phyloP scores from a whole-genome alignment of 2,329 filamentous ascomycete species.

The Aspergillus brunneoviolaceus region DNA sequence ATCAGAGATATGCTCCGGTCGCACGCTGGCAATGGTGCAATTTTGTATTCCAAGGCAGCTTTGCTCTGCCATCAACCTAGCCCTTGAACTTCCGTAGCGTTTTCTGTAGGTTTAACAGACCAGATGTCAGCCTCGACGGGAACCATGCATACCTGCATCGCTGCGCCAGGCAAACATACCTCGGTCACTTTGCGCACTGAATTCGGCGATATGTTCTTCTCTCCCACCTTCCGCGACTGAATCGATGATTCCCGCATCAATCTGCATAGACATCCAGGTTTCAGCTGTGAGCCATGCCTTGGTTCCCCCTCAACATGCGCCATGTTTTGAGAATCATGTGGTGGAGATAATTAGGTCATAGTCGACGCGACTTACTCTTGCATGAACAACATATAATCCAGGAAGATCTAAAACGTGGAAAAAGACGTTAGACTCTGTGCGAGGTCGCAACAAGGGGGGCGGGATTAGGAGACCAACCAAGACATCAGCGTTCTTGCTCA shows the following conservation, averaged over 20 bases:
- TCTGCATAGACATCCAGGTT: conserved; percentile 43
- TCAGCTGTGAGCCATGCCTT: not conserved
- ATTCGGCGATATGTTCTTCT: conserved; percentile 70
- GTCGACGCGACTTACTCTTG: conserved; percentile 54
- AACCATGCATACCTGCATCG: not conserved
- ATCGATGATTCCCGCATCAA: conserved; percentile 79
- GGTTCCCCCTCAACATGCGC: not conserved
- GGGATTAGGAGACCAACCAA: conserved; percentile 56
- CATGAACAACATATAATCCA: conserved; percentile 82
- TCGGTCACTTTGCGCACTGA: conserved; percentile 76
- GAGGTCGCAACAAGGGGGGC: not conserved
- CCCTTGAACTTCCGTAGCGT: conserved; percentile 68
- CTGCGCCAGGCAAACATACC: conserved; percentile 47
- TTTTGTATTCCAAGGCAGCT: not conserved
- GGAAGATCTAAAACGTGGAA: conserved; percentile 62
- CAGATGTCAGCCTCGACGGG: conserved; percentile 8
- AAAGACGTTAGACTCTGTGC: conserved; percentile 3
- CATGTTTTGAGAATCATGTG: not conserved
- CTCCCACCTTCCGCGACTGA: conserved; percentile 70
- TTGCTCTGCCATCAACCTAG: conserved; percentile 39
- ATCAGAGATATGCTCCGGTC: not conserved
- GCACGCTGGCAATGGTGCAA: not conserved
- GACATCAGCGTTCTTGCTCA: conserved; percentile 84
- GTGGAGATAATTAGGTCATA: not conserved
- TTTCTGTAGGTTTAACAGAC: conserved; percentile 47